Evolutionary conservation across 805 yeast genomes (phyloP), one percentile per base, ranked within the genome.

Genomic region (Wickerhamomyces hampshirensis): DNA sequence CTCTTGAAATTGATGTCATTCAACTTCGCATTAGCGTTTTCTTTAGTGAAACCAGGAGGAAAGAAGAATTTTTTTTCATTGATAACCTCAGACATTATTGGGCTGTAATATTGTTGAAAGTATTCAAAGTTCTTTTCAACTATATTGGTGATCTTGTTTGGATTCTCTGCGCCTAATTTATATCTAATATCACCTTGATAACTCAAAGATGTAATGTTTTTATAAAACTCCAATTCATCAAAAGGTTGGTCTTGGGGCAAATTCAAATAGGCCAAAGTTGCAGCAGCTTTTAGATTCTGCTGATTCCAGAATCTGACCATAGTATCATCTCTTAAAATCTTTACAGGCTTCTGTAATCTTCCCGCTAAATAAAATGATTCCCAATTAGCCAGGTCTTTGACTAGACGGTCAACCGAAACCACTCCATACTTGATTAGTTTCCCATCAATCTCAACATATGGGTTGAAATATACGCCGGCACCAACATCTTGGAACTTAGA

Each of bases 381-480:
- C 98, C 98, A 93, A 37, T 81, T 75, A n/a, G 75, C 66, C 18
- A 93, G 63, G 60, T 93, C 98, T 26, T 66, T 66, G 26, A 78
- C 59, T 15, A 86, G 60, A 8, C 69, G 69, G 16, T 74, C 71
- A 44, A 74, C 67, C 5, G 86, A 77, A 2, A 88, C 81, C 10
- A 88, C 80, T 11, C 98, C 98, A 55, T 93, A 93, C 55, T 93
- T 93, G 30, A 91, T 75, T 34, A 73, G 56, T 26, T 66, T 60
- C 8, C 77, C 75, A 36, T 72, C 68, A 36, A 88, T 68, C 30
- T 73, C 68, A 6, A 85, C 87, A 58, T 73, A 93, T 4, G 98
- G 98, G 55, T 93, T 93, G 67, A 86, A 93, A 58, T 91, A 93
- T 4, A 91, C 83, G 6, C 97, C 96, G 0, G 95, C 93, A 1